A percentile compares a stretch with the other conserved stretches of the same genome.
Evolutionary conservation across 768 basidiomycete genomes (phyloP).

Genomic region (Candolleomyces aberdarensis): DNA sequence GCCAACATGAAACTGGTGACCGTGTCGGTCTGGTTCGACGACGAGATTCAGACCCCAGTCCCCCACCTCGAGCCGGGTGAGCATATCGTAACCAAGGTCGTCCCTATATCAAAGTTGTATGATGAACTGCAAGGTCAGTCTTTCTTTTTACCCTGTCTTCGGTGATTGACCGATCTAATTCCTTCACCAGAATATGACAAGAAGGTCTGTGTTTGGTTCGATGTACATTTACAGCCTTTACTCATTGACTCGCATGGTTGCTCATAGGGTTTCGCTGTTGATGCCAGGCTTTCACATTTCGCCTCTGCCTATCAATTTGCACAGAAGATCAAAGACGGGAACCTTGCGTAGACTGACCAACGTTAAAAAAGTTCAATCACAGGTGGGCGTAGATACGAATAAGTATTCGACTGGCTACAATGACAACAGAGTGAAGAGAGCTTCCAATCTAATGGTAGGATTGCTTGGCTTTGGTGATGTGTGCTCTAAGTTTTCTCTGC

Average conservation of each 20-base stretch:
- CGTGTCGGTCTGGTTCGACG: constrained; percentile 64
- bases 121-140: constrained; percentile 64
- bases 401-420: neutral
- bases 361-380: too few species aligned
- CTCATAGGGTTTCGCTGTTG: constrained; percentile 58
- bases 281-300: constrained; percentile 76
- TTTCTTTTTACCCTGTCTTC: neutral
- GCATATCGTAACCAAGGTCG: constrained; percentile 69
- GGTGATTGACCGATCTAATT: constrained; percentile 1
- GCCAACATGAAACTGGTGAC: constrained; percentile 90
- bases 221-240: neutral
- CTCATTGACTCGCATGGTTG: constrained; percentile 3
- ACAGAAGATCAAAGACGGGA: constrained; percentile 21
- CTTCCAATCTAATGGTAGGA: constrained; percentile 14
- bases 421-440: neutral
- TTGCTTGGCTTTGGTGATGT: constrained; percentile 72
- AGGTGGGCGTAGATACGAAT: neutral
- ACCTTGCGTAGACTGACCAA: neutral
- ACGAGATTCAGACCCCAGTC: constrained; percentile 61
- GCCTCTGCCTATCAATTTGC: constrained; percentile 68
- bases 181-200: constrained; percentile 47
- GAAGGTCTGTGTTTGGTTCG: constrained; percentile 39
- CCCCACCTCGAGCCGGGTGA: constrained; percentile 86
- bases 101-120: constrained; percentile 64
- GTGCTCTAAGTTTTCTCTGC: constrained; percentile 72